phyloP scores from a whole-genome alignment of 306 rosid species.

The Morella rubra region DNA sequence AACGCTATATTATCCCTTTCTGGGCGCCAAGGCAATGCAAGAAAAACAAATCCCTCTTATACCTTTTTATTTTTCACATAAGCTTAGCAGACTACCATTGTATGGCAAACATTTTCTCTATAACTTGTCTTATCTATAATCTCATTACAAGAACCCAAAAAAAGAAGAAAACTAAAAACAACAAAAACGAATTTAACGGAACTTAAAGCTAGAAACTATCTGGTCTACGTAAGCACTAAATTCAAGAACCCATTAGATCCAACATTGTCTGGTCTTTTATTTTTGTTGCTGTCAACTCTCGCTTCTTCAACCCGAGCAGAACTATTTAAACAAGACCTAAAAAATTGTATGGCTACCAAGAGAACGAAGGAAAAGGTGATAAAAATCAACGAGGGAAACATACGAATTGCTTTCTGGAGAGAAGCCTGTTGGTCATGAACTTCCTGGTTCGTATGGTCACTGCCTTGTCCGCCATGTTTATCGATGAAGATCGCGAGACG shows the following conservation, averaged over 20 bases:
- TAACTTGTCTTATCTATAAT: neutral
- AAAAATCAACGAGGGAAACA: conserved; percentile 20
- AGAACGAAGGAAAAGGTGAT: neutral
- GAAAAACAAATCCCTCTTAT: neutral
- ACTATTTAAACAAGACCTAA: neutral
- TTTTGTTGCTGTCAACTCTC: neutral
- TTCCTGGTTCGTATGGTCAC: conserved; percentile 86
- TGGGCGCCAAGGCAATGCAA: neutral
- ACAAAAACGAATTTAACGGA: neutral
- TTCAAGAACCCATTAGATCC: neutral
- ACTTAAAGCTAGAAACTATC: neutral
- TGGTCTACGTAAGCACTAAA: neutral
- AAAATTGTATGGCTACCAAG: neutral
- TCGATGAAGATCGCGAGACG: conserved; percentile 5
- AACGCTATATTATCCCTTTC: neutral
- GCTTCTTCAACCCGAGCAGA: neutral
- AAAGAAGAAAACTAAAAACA: no score
- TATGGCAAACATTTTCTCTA: neutral
- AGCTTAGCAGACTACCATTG: neutral
- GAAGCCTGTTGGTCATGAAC: conserved; percentile 92
- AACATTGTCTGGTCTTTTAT: neutral
- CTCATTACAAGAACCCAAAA: neutral
- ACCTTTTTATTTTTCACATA: neutral
- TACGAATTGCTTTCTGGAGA: conserved; percentile 89
- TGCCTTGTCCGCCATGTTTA: conserved; percentile 82